Conservation (phyloP, 805 yeast genomes). For the Myxozyma sirexii region DNA sequence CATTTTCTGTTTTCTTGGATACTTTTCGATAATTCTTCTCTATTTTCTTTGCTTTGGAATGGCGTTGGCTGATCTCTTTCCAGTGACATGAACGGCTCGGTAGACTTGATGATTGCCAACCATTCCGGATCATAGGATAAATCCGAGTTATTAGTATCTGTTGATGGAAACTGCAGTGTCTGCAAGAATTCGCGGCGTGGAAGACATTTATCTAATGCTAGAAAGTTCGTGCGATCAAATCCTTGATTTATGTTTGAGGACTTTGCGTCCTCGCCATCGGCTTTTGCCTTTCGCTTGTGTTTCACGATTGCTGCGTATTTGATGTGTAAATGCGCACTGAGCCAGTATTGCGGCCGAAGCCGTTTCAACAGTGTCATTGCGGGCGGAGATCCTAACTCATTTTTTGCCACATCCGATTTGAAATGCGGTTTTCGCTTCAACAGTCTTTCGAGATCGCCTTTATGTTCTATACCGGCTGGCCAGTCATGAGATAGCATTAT, state of each 20-base stretch:
- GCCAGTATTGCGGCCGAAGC: conserved; percentile 74
- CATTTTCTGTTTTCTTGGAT: conserved; percentile 37
- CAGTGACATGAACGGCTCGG: conserved; percentile 33
- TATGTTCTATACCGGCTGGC: conserved; percentile 77
- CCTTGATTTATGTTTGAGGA: too few species aligned
- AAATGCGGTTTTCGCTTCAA: conserved; percentile 68
- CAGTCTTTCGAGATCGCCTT: conserved; percentile 60
- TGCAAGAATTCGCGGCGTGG: conserved; percentile 65
- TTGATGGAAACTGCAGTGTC: conserved; percentile 39
- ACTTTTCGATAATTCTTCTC: conserved; percentile 13
- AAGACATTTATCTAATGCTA: conserved; percentile 84
- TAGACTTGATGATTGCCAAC: conserved; percentile 43
- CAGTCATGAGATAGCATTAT: conserved; percentile 86
- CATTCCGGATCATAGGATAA: conserved; percentile 44
- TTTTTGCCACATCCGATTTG: conserved; percentile 58
- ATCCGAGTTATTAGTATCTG: neutral
- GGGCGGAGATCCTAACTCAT: conserved; percentile 72
- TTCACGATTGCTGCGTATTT: conserved; percentile 60
- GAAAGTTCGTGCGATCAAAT: conserved; percentile 51
- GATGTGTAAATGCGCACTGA: conserved; percentile 87
- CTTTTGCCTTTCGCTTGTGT: conserved; percentile 38
- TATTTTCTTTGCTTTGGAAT: conserved; percentile 12
- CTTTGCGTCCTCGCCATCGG: neutral
- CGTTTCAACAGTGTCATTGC: conserved; percentile 56
- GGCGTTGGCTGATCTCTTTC: conserved; percentile 11